phyloP scores from a whole-genome alignment of 179 eudicot species.

The Sideroxylon spinosum region DNA sequence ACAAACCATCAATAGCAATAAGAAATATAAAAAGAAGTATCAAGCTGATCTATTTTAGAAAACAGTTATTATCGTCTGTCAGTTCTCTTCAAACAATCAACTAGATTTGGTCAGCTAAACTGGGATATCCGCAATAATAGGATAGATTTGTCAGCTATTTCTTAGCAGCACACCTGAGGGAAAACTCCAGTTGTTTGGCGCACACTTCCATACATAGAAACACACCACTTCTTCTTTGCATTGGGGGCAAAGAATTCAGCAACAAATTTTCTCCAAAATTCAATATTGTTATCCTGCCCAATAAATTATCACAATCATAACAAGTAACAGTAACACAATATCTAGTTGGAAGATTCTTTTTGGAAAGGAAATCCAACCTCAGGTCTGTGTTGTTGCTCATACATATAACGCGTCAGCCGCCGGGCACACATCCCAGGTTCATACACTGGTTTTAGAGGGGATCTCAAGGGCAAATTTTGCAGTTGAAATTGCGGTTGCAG shows the following conservation, averaged over 20 bases:
- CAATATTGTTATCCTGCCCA: constrained; percentile 84
- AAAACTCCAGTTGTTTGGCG: constrained; percentile 93
- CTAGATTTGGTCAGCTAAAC: background rate
- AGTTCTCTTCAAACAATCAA: background rate
- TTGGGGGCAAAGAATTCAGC: constrained; percentile 84
- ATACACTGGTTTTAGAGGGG: constrained; percentile 53
- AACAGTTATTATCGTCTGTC: background rate
- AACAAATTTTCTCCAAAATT: constrained; percentile 94
- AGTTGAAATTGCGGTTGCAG: constrained; percentile 56
- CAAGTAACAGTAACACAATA: background rate
- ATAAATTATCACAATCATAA: background rate
- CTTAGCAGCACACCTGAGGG: constrained; percentile 65
- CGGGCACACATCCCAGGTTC: constrained; percentile 96
- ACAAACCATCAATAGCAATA: background rate
- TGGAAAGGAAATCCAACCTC: constrained; percentile 47
- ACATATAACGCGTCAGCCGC: constrained; percentile 85
- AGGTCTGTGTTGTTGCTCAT: constrained; percentile 88
- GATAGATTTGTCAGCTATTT: background rate
- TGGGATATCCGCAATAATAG: background rate
- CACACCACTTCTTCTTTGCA: constrained; percentile 99
- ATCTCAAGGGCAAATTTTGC: constrained; percentile 69
- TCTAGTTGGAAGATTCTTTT: background rate
- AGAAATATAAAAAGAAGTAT: background rate
- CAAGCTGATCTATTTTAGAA: background rate
- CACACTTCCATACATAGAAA: constrained; percentile 97